phyloP scores from a whole-genome alignment of 331 rosid species.

The Spiraea crenata region DNA sequence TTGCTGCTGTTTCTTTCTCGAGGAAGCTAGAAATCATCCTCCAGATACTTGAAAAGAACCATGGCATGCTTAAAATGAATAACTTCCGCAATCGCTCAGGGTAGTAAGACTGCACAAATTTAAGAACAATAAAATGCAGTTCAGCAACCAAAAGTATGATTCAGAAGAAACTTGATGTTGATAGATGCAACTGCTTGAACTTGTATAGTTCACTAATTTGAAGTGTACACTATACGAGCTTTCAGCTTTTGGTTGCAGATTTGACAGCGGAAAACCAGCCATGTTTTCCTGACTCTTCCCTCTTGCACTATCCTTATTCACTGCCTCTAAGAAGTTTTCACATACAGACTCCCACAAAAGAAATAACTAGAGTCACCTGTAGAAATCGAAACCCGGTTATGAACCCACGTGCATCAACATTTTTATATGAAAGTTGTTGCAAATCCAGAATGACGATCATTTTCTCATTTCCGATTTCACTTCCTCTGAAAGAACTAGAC shows the following conservation, averaged over 20 bases:
- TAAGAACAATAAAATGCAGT: too few species aligned
- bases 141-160: background rate
- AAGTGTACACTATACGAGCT: background rate
- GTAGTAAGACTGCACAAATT: constrained; percentile 69
- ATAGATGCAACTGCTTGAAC: background rate
- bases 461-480: constrained; percentile 79
- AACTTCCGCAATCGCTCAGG: constrained; percentile 86
- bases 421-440: constrained; percentile 55
- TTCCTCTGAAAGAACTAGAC: constrained; percentile 66
- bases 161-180: background rate
- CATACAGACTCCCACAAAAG: constrained; percentile 1
- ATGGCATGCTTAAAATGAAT: constrained; percentile 75
- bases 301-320: background rate
- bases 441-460: constrained; percentile 82
- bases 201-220: background rate
- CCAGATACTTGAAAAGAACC: constrained; percentile 91
- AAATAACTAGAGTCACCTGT: constrained; percentile 56
- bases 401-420: constrained; percentile 73
- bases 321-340: background rate
- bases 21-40: constrained; percentile 81
- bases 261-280: too few species aligned
- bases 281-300: constrained; percentile 5
- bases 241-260: background rate
- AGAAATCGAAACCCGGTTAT: constrained; percentile 87
- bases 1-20: constrained; percentile 76